Evolutionary conservation across 2,329 filamentous ascomycete species (phyloP), one percentile per base, ranked within the genome.

Genomic region (Fusarium mangiferae): DNA sequence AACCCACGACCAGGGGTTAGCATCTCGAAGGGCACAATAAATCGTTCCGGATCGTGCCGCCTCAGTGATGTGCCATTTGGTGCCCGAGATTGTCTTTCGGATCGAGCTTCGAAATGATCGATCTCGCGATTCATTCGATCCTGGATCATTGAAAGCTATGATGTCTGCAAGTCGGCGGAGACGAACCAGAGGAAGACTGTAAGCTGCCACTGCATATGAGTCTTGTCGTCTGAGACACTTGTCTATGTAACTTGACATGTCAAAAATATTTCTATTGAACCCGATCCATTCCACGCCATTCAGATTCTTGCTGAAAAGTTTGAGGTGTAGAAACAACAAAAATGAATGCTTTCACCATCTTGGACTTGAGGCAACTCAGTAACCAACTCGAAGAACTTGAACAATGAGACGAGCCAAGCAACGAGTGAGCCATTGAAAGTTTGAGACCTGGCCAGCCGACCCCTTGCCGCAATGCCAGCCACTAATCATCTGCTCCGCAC

Each of bases 1-100:
- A 38, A 26, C 45, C 62, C 45, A 70, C 11, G 41, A 70, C 62
- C 41, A 66, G 13, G 54, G 67, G 33, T 24, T 70, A n/a, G 58
- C 62, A 20, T 59, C 22, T 17, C 49, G 35, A 13, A 66, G 42
- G 7, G 54, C 13, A 36, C 28, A 51, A 28, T 62, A 66, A 26
- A 70, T 54, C 17, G n/a, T 35, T 22, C 67, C 58, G 20, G 54
- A 70, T n/a, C 46, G 42, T 15, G 54, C 58, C 15, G 35, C 67
- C 18, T 63, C 46, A 38, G 24, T 35, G 17, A 66, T 24, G n/a
- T 58, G 14, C 58, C 52, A 70, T 26, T 55, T 33, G 1, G 24
- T 28, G 11, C 58, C 46, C 8, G 58, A 35, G 5, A 66, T 35
- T 22, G 48, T 66, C 45, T 62, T 66, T 14, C 62, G 36, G 36